phyloP scores from a whole-genome alignment of 208 protist genomes.

The Leishmania lainsoni region DNA sequence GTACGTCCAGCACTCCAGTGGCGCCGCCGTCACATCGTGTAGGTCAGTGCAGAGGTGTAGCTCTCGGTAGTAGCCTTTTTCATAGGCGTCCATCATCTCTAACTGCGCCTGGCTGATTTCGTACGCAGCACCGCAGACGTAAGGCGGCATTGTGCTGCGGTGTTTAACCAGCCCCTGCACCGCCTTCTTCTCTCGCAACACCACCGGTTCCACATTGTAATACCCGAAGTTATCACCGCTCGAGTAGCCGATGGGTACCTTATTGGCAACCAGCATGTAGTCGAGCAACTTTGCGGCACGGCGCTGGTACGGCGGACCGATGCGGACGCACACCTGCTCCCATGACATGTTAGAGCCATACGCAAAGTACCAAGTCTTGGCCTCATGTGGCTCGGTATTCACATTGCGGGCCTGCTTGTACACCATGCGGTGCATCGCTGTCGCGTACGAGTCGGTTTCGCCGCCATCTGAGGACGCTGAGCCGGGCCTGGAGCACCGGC shows the following conservation, averaged over 20 bases:
- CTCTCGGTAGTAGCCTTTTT: slow-evolving; percentile 39
- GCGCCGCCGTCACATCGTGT: slow-evolving; percentile 6
- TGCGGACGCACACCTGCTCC: slow-evolving; percentile 63
- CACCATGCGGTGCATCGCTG: slow-evolving; percentile 16
- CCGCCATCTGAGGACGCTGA: neutral
- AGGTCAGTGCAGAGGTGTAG: slow-evolving; percentile 49
- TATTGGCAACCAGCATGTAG: slow-evolving; percentile 52
- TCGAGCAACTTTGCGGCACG: slow-evolving; percentile 37
- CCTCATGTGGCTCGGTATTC: slow-evolving; percentile 25
- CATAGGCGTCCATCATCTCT: slow-evolving; percentile 52
- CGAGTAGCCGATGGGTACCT: slow-evolving; percentile 10
- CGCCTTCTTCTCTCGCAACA: slow-evolving; percentile 29
- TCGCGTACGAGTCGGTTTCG: slow-evolving; percentile 19
- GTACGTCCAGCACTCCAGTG: slow-evolving; percentile 45
- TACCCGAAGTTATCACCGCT: slow-evolving; percentile 44
- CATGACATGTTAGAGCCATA: slow-evolving; percentile 63
- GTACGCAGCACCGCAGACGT: slow-evolving; percentile 59
- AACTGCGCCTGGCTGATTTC: slow-evolving; percentile 45
- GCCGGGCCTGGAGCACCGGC: neutral
- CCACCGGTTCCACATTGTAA: slow-evolving; percentile 54
- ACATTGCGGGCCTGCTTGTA: slow-evolving; percentile 20
- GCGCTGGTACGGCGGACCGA: slow-evolving; percentile 57
- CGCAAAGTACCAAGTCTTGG: slow-evolving; percentile 45
- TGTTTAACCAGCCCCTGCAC: slow-evolving; percentile 22
- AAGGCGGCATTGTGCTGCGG: slow-evolving; percentile 37